phyloP scores from a whole-genome alignment of 371 early-diverging fungal species.

The Mucor irregularis region DNA sequence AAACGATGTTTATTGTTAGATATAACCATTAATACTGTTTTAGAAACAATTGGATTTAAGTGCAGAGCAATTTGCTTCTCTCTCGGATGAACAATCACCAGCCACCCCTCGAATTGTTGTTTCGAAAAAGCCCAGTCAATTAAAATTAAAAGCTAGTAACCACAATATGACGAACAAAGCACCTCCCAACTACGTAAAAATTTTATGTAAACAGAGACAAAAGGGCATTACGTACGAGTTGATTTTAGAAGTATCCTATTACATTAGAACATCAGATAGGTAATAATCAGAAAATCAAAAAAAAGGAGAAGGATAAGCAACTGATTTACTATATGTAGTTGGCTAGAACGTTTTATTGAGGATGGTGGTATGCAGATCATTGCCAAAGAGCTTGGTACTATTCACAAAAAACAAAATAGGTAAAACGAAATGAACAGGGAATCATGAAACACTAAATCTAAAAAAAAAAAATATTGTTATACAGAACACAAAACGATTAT shows the following conservation, averaged over 20 bases:
- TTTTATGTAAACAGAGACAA: conserved; percentile 21
- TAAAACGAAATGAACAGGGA: too few relatives aligned
- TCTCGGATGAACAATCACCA: conserved; percentile 14
- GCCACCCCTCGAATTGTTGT: background rate
- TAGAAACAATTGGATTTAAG: conserved; percentile 28
- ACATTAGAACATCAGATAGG: conserved; percentile 27
- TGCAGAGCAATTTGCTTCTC: conserved; percentile 18
- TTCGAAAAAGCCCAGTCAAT: conserved; percentile 5
- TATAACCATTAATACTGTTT: background rate
- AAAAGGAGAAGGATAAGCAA: background rate
- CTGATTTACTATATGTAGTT: conserved; percentile 20
- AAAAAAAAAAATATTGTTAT: background rate
- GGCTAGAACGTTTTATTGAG: conserved; percentile 68
- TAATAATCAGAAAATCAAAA: background rate
- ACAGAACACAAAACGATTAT: conserved; percentile 66
- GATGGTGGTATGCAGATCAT: conserved; percentile 67
- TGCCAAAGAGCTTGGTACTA: conserved; percentile 57
- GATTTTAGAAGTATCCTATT: conserved; percentile 24
- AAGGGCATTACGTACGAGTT: conserved; percentile 21
- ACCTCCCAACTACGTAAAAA: conserved; percentile 25
- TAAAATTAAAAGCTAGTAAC: background rate
- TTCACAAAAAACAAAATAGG: conserved; percentile 51
- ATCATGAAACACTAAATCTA: background rate
- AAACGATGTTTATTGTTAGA: background rate
- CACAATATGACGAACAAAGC: background rate